A percentile compares a stretch with the other conserved stretches of the same genome.
Conservation (phyloP, 2,329 filamentous ascomycete genomes). For the Phialemonium atrogriseum region DNA sequence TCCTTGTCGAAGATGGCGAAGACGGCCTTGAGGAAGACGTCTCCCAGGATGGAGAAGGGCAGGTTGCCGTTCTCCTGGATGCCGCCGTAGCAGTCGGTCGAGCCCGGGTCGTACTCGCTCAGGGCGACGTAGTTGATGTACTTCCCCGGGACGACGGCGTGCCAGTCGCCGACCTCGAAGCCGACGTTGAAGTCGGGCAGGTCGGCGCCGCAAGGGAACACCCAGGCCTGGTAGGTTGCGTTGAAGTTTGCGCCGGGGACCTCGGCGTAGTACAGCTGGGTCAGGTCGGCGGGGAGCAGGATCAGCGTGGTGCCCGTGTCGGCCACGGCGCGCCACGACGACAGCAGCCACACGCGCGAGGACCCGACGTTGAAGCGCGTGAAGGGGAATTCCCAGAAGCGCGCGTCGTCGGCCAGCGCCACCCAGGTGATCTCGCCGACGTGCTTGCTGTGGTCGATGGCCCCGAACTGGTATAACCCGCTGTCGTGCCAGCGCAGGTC, state of each 20-base stretch:
- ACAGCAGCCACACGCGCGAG: conserved; percentile 25
- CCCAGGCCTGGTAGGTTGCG: conserved; percentile 35
- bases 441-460: conserved; percentile 31
- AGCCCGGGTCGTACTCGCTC: conserved; percentile 36
- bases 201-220: conserved; percentile 40
- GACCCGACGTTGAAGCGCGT: conserved; percentile 25
- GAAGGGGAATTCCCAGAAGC: conserved; percentile 31
- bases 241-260: conserved; percentile 45
- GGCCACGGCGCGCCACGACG: conserved; percentile 44
- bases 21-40: conserved; percentile 70
- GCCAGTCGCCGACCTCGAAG: conserved; percentile 31
- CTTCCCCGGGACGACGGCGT: conserved; percentile 39
- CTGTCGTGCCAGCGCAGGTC: conserved; percentile 39
- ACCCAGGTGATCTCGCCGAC: conserved; percentile 33
- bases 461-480: conserved; percentile 44
- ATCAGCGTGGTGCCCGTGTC: conserved; percentile 65
- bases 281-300: conserved; percentile 49
- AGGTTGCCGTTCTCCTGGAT: conserved; percentile 50
- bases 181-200: conserved; percentile 45
- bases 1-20: conserved; percentile 63
- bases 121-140: conserved; percentile 41
- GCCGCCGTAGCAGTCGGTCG: conserved; percentile 71
- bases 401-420: conserved; percentile 42
- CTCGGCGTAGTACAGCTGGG: conserved; percentile 48
- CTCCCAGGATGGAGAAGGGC: conserved; percentile 61